Conservation (phyloP, 192 early-diverging fungal species). For the Backusella parvicylindrica region DNA sequence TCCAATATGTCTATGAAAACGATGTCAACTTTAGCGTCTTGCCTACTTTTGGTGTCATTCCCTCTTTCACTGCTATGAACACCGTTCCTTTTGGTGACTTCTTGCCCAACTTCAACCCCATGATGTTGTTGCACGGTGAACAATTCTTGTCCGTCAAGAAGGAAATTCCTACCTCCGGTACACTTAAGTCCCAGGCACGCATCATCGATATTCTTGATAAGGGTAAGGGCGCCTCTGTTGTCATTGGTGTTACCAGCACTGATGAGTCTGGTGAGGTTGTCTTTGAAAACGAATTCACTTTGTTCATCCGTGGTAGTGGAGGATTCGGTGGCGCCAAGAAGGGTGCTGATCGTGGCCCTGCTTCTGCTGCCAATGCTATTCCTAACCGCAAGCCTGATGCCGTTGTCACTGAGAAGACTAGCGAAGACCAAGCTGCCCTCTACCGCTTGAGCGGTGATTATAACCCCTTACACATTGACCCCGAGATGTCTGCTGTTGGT, state of each 20-base stretch:
- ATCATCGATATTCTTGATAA: constrained; percentile 96
- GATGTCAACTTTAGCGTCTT: constrained; percentile 77
- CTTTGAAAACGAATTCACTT: constrained; percentile 84
- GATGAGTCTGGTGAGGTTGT: constrained; percentile 76
- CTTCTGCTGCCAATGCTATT: constrained; percentile 74
- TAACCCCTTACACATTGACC: constrained; percentile 99
- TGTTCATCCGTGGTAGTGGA: constrained; percentile 92
- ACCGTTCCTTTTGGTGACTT: constrained; percentile 68
- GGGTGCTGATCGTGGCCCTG: constrained; percentile 67
- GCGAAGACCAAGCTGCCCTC: constrained; percentile 88
- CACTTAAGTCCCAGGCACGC: constrained; percentile 68
- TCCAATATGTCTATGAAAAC: constrained; percentile 92
- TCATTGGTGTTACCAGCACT: constrained; percentile 77
- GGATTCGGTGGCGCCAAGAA: constrained; percentile 83
- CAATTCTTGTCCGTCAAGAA: constrained; percentile 90
- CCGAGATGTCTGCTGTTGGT: constrained; percentile 87
- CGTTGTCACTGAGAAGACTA: constrained; percentile 80
- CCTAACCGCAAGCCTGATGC: constrained; percentile 87
- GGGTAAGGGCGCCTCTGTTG: constrained; percentile 86
- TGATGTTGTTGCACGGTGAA: constrained; percentile 99
- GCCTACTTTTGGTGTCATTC: constrained; percentile 92
- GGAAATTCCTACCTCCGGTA: constrained; percentile 82
- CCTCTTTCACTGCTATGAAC: constrained; percentile 69
- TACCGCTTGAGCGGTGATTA: constrained; percentile 93
- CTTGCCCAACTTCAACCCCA: constrained; percentile 79